These are phyloP conservation scores for Phytophthora hibernalis DNA, from an alignment of 352 stramenopile genomes.

Conservation along the genomic window DNA sequence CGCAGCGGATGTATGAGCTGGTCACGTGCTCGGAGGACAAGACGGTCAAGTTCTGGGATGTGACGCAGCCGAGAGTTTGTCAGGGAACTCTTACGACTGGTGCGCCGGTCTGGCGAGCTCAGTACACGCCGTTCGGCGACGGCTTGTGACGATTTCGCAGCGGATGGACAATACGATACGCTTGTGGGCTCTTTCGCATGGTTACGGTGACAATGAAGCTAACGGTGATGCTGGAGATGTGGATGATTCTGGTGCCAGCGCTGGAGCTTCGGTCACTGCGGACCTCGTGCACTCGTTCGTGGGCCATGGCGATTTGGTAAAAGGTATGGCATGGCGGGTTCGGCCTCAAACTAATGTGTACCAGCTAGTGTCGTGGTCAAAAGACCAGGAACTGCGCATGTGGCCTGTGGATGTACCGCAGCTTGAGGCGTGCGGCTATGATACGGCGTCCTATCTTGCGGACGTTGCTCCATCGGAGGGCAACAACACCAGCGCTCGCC, in stretches of 20 bases:
- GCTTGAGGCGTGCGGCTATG: slow-evolving; percentile 66
- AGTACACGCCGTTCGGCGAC: slow-evolving; percentile 86
- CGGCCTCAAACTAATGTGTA: slow-evolving; percentile 49
- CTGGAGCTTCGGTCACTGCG: slow-evolving; percentile 29
- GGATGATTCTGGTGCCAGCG: slow-evolving; percentile 19
- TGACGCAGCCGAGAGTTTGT: slow-evolving; percentile 64
- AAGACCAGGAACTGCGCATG: slow-evolving; percentile 81
- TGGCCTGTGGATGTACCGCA: slow-evolving; percentile 74
- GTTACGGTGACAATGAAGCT: slow-evolving; percentile 20
- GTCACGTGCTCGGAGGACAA: slow-evolving; percentile 89
- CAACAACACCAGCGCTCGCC: slow-evolving; percentile 25
- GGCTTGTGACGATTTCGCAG: slow-evolving; percentile 80
- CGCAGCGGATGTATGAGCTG: slow-evolving; percentile 74
- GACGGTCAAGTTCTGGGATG: slow-evolving; percentile 87
- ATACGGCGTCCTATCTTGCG: slow-evolving; percentile 48
- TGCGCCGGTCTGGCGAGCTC: slow-evolving; percentile 70
- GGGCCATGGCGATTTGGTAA: slow-evolving; percentile 70
- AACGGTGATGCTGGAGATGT: slow-evolving; percentile 20
- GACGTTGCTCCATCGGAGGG: slow-evolving; percentile 37
- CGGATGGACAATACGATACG: slow-evolving; percentile 67
- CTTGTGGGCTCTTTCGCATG: slow-evolving; percentile 69
- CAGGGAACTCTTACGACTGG: slow-evolving; percentile 70
- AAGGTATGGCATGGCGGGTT: slow-evolving; percentile 72
- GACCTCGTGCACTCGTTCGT: slow-evolving; percentile 70
- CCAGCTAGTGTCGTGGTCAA: slow-evolving; percentile 82